Conservation (phyloP, 2,329 filamentous ascomycete genomes). For the Hypoxylon sp. region DNA sequence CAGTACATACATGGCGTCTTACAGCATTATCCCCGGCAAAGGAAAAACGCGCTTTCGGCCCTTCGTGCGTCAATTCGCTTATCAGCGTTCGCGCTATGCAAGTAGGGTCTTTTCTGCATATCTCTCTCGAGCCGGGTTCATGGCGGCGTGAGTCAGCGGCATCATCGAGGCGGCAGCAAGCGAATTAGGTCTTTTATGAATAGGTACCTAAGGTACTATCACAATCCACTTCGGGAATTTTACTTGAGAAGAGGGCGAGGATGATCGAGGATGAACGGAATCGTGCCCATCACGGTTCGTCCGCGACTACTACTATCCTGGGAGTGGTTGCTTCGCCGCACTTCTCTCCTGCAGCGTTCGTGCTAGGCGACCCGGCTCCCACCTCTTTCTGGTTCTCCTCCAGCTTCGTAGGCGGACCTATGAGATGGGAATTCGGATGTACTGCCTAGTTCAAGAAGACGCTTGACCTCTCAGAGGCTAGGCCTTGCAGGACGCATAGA, state of each 20-base stretch:
- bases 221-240: background rate
- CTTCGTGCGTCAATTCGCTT: background rate
- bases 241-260: background rate
- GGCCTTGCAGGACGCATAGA: constrained; percentile 32
- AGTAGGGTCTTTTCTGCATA: constrained; percentile 15
- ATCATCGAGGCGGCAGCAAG: background rate
- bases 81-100: constrained; percentile 13
- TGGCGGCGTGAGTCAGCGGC: background rate
- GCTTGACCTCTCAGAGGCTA: constrained; percentile 21
- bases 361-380: background rate
- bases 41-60: background rate
- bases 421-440: constrained; percentile 3
- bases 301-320: background rate
- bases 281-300: background rate
- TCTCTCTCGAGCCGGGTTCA: background rate
- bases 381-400: background rate
- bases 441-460: background rate
- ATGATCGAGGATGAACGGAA: background rate
- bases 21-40: background rate
- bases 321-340: background rate
- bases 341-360: background rate
- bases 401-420: constrained; percentile 7
- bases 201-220: too few relatives aligned
- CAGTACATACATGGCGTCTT: constrained; percentile 7
- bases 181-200: background rate